Evolutionary conservation across 2,329 filamentous ascomycete species (phyloP).

Genomic region (Colletotrichum orbiculare): DNA sequence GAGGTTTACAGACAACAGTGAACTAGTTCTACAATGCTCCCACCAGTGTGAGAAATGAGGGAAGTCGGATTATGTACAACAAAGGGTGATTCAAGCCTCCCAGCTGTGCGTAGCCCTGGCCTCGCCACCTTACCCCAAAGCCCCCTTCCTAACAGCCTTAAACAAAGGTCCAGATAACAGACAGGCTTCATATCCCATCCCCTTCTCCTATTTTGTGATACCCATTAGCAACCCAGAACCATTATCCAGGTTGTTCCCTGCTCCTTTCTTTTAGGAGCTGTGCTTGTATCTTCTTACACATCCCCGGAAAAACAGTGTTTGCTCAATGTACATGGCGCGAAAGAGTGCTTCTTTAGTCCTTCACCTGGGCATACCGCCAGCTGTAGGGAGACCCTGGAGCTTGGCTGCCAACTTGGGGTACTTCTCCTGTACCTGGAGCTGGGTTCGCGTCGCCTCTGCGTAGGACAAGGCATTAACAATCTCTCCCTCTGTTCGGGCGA

Average conservation of each 20-base stretch:
- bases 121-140: conserved; percentile 23
- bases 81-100: conserved; percentile 22
- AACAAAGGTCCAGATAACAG: conserved; percentile 19
- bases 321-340: conserved; percentile 4
- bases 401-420: conserved; percentile 83
- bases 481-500: conserved; percentile 93
- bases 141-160: conserved; percentile 25
- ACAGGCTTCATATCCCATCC: conserved; percentile 18
- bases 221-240: conserved; percentile 26
- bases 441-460: conserved; percentile 94
- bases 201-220: conserved; percentile 30
- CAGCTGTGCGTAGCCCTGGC: conserved; percentile 25
- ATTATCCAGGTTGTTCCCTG: conserved; percentile 13
- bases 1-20: conserved; percentile 24
- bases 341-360: background rate
- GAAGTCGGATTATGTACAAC: conserved; percentile 36
- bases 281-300: conserved; percentile 33
- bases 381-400: conserved; percentile 65
- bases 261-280: conserved; percentile 23
- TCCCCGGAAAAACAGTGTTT: conserved; percentile 18
- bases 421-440: conserved; percentile 90
- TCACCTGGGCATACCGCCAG: conserved; percentile 36
- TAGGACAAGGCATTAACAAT: conserved; percentile 97
- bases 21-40: conserved; percentile 37
- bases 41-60: conserved; percentile 34